Percentiles rank a stretch among this genome's conserved stretches.
These are phyloP conservation scores for Staphylotrichum longicolle DNA, from an alignment of 495 filamentous ascomycete genomes.

Conservation along the genomic window DNA sequence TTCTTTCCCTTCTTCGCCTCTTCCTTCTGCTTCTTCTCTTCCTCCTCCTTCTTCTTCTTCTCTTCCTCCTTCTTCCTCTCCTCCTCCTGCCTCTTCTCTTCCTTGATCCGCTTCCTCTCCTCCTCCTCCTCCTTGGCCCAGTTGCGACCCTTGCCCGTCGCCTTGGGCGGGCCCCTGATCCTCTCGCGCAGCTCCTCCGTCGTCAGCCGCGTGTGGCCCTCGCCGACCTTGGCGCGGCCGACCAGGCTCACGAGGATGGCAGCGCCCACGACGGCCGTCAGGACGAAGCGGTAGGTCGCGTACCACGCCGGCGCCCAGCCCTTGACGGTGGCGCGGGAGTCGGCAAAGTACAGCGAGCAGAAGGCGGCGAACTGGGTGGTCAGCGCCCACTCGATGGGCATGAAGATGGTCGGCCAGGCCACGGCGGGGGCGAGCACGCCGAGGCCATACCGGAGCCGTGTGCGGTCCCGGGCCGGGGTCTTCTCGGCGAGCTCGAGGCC, in stretches of 20 bases:
- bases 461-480: constrained; percentile 32
- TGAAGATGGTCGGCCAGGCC: constrained; percentile 89
- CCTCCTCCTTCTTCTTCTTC: constrained; percentile 28
- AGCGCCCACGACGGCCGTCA: constrained; percentile 88
- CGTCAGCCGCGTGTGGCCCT: constrained; percentile 45
- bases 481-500: constrained; percentile 65
- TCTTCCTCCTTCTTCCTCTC: constrained; percentile 33
- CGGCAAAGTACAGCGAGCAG: constrained; percentile 83
- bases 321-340: constrained; percentile 66
- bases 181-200: constrained; percentile 62
- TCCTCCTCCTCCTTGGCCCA: constrained; percentile 37
- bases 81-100: constrained; percentile 40
- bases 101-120: constrained; percentile 33
- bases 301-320: constrained; percentile 96
- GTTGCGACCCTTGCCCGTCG: constrained; percentile 50
- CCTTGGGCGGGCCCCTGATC: constrained; percentile 1
- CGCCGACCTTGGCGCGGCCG: constrained; percentile 79
- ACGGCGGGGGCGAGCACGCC: constrained; percentile 79
- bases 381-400: constrained; percentile 84
- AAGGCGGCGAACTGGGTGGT: constrained; percentile 90
- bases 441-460: constrained; percentile 67
- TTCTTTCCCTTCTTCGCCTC: background rate
- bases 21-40: constrained; percentile 26
- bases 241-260: constrained; percentile 85
- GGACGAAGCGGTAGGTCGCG: constrained; percentile 86